Conservation (phyloP, 306 rosid genomes). For the Fragaria ananassa region DNA sequence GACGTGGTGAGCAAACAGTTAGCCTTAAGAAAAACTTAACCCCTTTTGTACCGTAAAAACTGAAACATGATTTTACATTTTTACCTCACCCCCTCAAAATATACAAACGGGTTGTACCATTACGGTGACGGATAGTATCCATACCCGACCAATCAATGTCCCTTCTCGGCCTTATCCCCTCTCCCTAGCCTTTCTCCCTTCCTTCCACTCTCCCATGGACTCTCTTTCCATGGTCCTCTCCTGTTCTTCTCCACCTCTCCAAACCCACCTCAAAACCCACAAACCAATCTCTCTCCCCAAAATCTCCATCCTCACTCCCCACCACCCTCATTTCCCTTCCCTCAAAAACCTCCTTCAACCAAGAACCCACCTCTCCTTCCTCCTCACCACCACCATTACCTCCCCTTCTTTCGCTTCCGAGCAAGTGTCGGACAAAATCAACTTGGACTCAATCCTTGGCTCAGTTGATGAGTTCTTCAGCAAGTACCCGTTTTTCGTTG, state of each 20-base stretch:
- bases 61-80: too few species aligned
- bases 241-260: slow-evolving; percentile 49
- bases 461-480: slow-evolving; percentile 68
- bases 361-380: slow-evolving; percentile 27
- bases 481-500: slow-evolving; percentile 79
- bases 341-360: slow-evolving; percentile 19
- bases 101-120: background rate
- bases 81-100: background rate
- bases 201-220: slow-evolving; percentile 41
- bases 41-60: background rate
- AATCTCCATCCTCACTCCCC: slow-evolving; percentile 22
- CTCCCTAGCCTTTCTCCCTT: background rate
- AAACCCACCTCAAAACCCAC: slow-evolving; percentile 44
- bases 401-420: slow-evolving; percentile 51
- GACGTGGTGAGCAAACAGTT: too few species aligned
- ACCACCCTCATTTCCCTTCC: slow-evolving; percentile 26
- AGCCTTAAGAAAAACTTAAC: too few species aligned
- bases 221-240: slow-evolving; percentile 50
- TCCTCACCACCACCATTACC: slow-evolving; percentile 37
- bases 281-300: slow-evolving; percentile 35
- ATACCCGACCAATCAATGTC: background rate
- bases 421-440: slow-evolving; percentile 53
- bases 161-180: slow-evolving; percentile 18
- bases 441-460: slow-evolving; percentile 54
- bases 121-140: background rate